These are phyloP conservation scores for Fusarium beomiforme DNA, from an alignment of 2,329 filamentous ascomycete species.

Conservation along the genomic window DNA sequence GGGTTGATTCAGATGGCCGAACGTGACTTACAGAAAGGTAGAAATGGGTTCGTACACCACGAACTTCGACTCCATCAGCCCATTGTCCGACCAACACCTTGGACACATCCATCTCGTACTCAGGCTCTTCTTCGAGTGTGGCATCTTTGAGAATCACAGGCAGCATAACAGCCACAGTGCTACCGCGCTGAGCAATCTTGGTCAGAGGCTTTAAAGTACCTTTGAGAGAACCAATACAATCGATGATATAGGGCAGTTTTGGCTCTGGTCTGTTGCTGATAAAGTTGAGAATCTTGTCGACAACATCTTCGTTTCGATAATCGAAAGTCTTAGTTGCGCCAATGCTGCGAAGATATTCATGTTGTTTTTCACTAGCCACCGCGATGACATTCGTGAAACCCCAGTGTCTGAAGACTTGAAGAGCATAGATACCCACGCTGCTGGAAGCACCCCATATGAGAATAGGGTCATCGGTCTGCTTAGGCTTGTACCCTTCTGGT, in stretches of 20 bases:
- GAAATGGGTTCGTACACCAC: constrained; percentile 58
- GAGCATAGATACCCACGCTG: constrained; percentile 60
- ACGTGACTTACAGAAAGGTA: constrained; percentile 41
- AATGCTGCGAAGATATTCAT: constrained; percentile 53
- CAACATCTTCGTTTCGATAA: constrained; percentile 52
- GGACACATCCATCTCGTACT: constrained; percentile 64
- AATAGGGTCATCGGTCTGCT: constrained; percentile 50
- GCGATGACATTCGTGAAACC: constrained; percentile 62
- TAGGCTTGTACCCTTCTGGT: constrained; percentile 52
- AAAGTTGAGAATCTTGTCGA: constrained; percentile 48
- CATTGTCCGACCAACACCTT: constrained; percentile 54
- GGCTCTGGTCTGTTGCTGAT: constrained; percentile 4
- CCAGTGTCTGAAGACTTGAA: constrained; percentile 63
- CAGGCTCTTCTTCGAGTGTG: constrained; percentile 56
- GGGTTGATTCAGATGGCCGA: neutral
- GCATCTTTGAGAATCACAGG: constrained; percentile 67
- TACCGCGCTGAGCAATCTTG: constrained; percentile 59
- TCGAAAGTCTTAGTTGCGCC: constrained; percentile 60
- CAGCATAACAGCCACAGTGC: constrained; percentile 66
- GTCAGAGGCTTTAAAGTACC: constrained; percentile 60
- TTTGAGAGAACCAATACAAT: constrained; percentile 64
- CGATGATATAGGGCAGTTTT: constrained; percentile 58
- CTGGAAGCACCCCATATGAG: constrained; percentile 63
- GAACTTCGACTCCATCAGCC: constrained; percentile 61
- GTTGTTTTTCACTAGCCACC: constrained; percentile 57